Base-by-base conservation (phyloP, 2,329 filamentous ascomycete species). In the Westerdykella sp. region DNA sequence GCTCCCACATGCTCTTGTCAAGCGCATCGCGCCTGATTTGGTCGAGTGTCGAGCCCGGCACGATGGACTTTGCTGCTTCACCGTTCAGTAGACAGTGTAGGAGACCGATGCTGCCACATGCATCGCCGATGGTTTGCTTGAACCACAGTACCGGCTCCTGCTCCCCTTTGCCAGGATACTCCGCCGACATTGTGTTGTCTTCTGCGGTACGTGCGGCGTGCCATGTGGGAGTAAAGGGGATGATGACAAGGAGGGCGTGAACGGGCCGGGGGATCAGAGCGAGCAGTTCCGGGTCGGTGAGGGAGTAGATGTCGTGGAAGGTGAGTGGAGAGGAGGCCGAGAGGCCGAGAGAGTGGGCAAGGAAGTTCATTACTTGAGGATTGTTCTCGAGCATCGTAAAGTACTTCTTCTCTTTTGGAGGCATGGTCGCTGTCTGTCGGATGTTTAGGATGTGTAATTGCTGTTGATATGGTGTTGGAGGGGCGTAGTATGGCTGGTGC, bases 81-180 rank as follows among this genome's bases (percentile, higher is more conserved):
- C 74, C 71, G 54, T 81, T 82, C 38, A 70, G 65, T 16, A 79
- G 51, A 46, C 69, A 69, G 54, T 81, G 78, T 2, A 81, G 59
- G 1, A 80, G 59, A 2, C 73, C 77, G 46, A 81, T 79, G n/a
- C 75, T 65, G 0, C 78, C 79, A 51, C 79, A 81, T 0, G 77
- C 75, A 52, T 81, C 68, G 13, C 73, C 69, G 43, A 80, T 79
- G 1, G 74, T 80, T 51, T 81, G 78, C 46, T 70, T 72, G 59
- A 78, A 79, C 77, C 77, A 81, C 16, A 80, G 62, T 4, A 79
- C 70, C 0, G 76, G 75, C 45, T 80, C 76, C 2, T 65, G 50
- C 0, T 66, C 57, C 16, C 77, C 77, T 15, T 54, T 69, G 9
- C 69, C 70, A 4, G 66, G 51, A 50, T 80, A 80, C 7, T 66